Evolutionary conservation across 768 basidiomycete genomes (phyloP).

Genomic region (Lentinula lateritia): DNA sequence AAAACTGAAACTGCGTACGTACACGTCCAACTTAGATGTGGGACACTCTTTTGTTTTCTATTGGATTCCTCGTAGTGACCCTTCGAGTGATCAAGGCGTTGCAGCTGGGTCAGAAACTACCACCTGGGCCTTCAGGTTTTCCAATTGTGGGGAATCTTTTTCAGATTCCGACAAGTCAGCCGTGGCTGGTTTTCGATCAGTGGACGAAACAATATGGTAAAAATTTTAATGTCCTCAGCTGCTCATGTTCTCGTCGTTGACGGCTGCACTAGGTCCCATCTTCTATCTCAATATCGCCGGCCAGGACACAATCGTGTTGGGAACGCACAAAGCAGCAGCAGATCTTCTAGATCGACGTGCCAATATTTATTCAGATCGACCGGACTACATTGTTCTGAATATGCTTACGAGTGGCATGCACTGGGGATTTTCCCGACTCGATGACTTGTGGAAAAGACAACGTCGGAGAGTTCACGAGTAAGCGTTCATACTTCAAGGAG

Average conservation of each 20-base stretch:
- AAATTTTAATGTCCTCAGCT: not conserved
- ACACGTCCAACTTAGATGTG: no score
- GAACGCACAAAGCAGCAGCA: not conserved
- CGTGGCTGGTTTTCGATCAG: conserved; percentile 24
- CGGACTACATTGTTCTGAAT: not conserved
- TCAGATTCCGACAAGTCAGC: conserved; percentile 19
- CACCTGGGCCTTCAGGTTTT: conserved; percentile 32
- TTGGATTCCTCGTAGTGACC: not conserved
- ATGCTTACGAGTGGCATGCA: not conserved
- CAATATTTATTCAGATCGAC: not conserved
- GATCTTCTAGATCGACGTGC: conserved; percentile 2
- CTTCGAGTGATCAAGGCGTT: not conserved
- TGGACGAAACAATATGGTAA: conserved; percentile 28
- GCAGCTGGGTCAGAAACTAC: conserved; percentile 10
- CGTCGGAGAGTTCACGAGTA: conserved; percentile 17
- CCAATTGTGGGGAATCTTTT: conserved; percentile 32
- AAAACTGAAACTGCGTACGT: no score
- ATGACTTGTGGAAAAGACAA: not conserved
- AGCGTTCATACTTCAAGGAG: not conserved
- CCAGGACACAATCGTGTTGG: not conserved
- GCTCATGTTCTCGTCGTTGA: not conserved
- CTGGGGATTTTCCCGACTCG: not conserved
- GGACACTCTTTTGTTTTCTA: not conserved
- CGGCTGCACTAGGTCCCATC: conserved; percentile 1
- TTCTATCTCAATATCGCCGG: conserved; percentile 1